These are phyloP conservation scores for Diaporthe destruens DNA, from an alignment of 2,329 filamentous ascomycete genomes.

Conservation along the genomic window DNA sequence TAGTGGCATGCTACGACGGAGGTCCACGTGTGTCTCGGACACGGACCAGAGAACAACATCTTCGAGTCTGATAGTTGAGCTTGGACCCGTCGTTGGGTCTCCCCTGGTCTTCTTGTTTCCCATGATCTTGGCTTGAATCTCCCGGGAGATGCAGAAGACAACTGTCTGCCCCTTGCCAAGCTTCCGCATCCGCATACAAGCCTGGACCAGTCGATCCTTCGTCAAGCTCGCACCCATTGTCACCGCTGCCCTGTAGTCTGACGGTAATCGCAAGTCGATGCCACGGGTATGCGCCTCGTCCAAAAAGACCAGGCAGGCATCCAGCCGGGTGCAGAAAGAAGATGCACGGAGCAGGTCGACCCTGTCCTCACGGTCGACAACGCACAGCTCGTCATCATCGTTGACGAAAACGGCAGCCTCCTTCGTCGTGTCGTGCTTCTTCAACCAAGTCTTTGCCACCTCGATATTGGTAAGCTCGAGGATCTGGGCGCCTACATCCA, in stretches of 20 bases:
- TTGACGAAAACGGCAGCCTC: slow-evolving; percentile 70
- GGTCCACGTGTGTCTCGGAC: slow-evolving; percentile 65
- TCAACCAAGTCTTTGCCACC: slow-evolving; percentile 69
- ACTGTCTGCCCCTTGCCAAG: slow-evolving; percentile 76
- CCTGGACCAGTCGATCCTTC: slow-evolving; percentile 78
- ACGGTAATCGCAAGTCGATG: slow-evolving; percentile 74
- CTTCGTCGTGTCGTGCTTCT: slow-evolving; percentile 42
- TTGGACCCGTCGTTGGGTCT: neutral
- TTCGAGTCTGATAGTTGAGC: neutral
- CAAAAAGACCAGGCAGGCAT: slow-evolving; percentile 74
- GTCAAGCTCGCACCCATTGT: slow-evolving; percentile 74
- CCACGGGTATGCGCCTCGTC: slow-evolving; percentile 80
- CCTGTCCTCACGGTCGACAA: slow-evolving; percentile 62
- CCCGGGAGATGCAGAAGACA: slow-evolving; percentile 69
- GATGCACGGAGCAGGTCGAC: slow-evolving; percentile 68
- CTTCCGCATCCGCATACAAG: slow-evolving; percentile 79
- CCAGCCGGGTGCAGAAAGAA: slow-evolving; percentile 67
- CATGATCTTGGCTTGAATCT: slow-evolving; percentile 68
- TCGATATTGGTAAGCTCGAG: slow-evolving; percentile 71
- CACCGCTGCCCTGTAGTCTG: slow-evolving; percentile 71
- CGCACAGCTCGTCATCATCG: slow-evolving; percentile 65
- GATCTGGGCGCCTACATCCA: slow-evolving; percentile 80
- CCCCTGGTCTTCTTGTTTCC: neutral
- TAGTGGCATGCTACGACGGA: slow-evolving; percentile 63
- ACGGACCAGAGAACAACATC: slow-evolving; percentile 73